These are phyloP conservation scores for Pseudogymnoascus sp. DNA, from an alignment of 2,329 filamentous ascomycete genomes.

Conservation along the genomic window DNA sequence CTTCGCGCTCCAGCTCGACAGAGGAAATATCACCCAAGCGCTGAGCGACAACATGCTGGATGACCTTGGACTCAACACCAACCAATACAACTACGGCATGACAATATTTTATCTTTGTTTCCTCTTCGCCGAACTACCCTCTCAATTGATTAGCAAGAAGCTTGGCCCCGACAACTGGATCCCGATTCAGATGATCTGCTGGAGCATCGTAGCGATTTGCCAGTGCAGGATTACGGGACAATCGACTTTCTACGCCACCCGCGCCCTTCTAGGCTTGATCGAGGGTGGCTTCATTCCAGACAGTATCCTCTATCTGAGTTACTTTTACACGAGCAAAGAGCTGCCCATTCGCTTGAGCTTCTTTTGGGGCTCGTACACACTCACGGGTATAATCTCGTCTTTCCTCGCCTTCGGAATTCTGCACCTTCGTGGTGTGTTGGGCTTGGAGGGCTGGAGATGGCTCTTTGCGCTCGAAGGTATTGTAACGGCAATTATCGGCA, in stretches of 20 bases:
- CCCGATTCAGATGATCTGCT: conserved; percentile 42
- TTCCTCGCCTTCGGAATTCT: conserved; percentile 50
- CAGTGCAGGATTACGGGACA: conserved; percentile 38
- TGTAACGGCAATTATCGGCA: conserved; percentile 42
- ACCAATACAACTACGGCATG: conserved; percentile 43
- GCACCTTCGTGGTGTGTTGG: conserved; percentile 43
- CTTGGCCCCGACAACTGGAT: conserved; percentile 44
- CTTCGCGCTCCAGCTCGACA: conserved; percentile 51
- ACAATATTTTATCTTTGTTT: conserved; percentile 47
- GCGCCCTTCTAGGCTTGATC: conserved; percentile 28
- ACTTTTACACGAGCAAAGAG: conserved; percentile 61
- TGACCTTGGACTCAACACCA: conserved; percentile 37
- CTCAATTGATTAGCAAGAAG: conserved; percentile 51
- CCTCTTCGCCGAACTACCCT: conserved; percentile 50
- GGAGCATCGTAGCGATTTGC: conserved; percentile 40
- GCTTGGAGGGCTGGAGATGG: conserved; percentile 50
- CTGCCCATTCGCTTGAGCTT: conserved; percentile 56
- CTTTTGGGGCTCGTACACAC: conserved; percentile 55
- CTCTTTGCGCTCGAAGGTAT: conserved; percentile 39
- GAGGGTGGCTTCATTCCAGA: conserved; percentile 50
- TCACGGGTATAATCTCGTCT: conserved; percentile 42
- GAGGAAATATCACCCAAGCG: conserved; percentile 50
- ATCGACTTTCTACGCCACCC: conserved; percentile 34
- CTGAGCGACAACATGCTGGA: conserved; percentile 51
- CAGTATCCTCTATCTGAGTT: conserved; percentile 55